Percentiles rank a stretch among this genome's conserved stretches.
phyloP scores from a whole-genome alignment of 129 eudicot genomes.

The Oenanthe sinensis region DNA sequence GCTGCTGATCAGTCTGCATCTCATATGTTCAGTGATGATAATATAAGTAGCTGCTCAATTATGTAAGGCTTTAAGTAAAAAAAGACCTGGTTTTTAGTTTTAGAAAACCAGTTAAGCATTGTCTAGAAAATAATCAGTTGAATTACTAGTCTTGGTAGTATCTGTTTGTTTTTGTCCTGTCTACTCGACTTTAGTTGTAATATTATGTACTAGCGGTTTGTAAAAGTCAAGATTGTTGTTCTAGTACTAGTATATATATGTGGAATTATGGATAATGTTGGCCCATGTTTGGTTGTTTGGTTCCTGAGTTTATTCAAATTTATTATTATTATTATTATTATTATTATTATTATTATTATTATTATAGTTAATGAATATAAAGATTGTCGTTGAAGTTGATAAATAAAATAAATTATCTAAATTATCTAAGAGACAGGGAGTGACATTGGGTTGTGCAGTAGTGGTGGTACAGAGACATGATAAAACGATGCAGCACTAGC shows the following conservation, averaged over 20 bases:
- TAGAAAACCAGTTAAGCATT: conserved; percentile 6
- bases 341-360: no score
- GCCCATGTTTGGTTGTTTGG: background rate
- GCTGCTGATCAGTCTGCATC: conserved; percentile 33
- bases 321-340: no score
- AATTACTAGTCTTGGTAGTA: background rate
- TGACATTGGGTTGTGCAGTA: conserved; percentile 29
- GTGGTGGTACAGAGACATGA: conserved; percentile 16
- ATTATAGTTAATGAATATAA: no score
- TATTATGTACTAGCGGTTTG: background rate
- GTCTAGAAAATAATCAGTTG: conserved; percentile 1
- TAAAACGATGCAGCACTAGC: conserved; percentile 14
- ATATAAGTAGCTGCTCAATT: conserved; percentile 55
- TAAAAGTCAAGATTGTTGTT: background rate
- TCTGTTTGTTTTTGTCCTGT: background rate
- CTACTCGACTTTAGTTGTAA: background rate
- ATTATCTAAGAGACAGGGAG: conserved; percentile 15
- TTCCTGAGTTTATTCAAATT: no score
- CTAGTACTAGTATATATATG: background rate
- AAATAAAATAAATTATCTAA: no score
- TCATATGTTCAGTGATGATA: conserved; percentile 56
- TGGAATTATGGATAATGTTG: background rate
- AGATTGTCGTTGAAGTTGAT: no score
- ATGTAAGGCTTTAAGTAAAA: conserved; percentile 32
- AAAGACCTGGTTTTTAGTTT: conserved; percentile 2